A percentile compares a stretch with the other conserved stretches of the same genome.
phyloP scores from a whole-genome alignment of 768 basidiomycete genomes.

The Suillus brevipes region DNA sequence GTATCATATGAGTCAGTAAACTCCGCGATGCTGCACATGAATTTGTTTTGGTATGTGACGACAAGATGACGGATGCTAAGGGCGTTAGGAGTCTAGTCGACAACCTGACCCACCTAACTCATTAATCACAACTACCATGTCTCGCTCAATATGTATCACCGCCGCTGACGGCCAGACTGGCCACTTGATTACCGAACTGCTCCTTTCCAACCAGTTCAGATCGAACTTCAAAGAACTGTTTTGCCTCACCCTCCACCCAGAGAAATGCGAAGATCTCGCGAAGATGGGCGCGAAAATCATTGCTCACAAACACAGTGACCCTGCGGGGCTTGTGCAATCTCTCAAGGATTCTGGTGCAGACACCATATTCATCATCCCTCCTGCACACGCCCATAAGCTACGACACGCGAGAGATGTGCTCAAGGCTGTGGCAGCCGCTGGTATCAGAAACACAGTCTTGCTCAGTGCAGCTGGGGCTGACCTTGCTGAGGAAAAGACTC shows the following conservation, averaged over 20 bases:
- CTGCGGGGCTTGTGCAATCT: not conserved
- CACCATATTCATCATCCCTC: conserved; percentile 10
- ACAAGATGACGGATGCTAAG: not conserved
- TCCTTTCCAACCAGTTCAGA: conserved; percentile 19
- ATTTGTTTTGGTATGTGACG: not conserved
- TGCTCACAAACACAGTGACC: not conserved
- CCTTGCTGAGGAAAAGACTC: conserved; percentile 30
- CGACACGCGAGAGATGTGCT: not conserved
- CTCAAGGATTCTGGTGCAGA: conserved; percentile 5
- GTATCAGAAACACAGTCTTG: conserved; percentile 8
- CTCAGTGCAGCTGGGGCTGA: conserved; percentile 16
- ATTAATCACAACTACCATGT: conserved; percentile 1
- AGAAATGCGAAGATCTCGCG: not conserved
- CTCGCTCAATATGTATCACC: conserved; percentile 30
- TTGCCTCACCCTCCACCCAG: conserved; percentile 1
- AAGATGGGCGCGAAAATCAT: not conserved
- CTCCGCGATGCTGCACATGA: not conserved
- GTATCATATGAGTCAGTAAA: not conserved
- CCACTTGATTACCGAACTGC: conserved; percentile 30
- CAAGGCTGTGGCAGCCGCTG: not conserved
- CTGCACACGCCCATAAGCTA: conserved; percentile 7
- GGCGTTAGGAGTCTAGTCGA: not conserved
- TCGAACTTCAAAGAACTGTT: conserved; percentile 13
- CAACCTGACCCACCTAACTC: not conserved
- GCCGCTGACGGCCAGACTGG: conserved; percentile 34